Evolutionary conservation across 768 basidiomycete genomes (phyloP), one percentile per base, ranked within the genome.

Genomic region (Rhodotorula sphaerocarpa): DNA sequence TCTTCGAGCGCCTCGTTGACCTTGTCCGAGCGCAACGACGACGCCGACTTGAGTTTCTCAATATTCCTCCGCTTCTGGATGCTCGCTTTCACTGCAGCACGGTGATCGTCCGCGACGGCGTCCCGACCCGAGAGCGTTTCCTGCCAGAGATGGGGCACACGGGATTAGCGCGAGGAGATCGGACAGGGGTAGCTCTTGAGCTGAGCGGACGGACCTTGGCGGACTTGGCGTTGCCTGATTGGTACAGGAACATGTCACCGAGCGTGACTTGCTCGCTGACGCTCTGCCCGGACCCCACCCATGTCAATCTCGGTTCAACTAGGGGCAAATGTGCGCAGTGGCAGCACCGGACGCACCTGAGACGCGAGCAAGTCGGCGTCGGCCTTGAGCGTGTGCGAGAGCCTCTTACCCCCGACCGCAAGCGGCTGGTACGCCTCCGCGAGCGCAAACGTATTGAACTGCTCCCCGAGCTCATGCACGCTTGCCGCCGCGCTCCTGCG

Each of bases 171-270:
- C n/a, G 34, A 28, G 33, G 43, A 28, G 52, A 46, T 27, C 39
- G 53, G 36, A 25, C 31, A 10, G 18, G 30, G 34, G 44, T 27
- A 34, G 48, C 46, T n/a, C 33, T n/a, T n/a, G n/a, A n/a, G n/a
- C n/a, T n/a, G n/a, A n/a, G 48, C 52, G 31, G 44, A 28, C 67
- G 30, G 21, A 78, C 78, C 70, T 95, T 96, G 3, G 95, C 95
- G 25, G 92, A 89, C 48, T 87, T 82, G n/a, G 95, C 90, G 72
- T 99, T 97, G 77, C 92, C 80, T 25, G 91, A 88, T 75, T 97
- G 92, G 75, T 99, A 99, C 3, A 90, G 90, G 55, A 97, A 78
- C 0, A 90, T 86, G 75, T 99, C 95, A n/a, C 91, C 92, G 31
- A 99, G 77, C 46, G 96, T 86, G 33, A 97, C 89, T 70, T 88